These are phyloP conservation scores for carrot (Daucus carota) DNA, from an alignment of 129 eudicot species.

Conservation along the genomic window DNA sequence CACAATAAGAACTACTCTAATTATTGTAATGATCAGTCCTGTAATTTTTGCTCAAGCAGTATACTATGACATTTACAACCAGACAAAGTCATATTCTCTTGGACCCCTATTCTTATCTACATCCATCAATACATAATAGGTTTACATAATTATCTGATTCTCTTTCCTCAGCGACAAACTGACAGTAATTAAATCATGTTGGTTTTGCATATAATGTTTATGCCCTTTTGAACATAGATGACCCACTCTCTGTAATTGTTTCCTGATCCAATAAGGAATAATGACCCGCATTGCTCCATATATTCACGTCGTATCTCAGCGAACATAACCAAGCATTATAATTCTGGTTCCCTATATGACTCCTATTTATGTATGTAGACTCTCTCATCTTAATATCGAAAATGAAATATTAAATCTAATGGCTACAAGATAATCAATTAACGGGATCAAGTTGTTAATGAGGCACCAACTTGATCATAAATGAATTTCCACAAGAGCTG, in stretches of 20 bases:
- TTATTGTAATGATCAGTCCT: not conserved
- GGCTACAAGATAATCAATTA: not conserved
- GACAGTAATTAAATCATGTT: not conserved
- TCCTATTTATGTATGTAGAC: not conserved
- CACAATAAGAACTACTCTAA: not conserved
- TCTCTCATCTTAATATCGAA: not conserved
- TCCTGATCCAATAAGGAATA: not conserved
- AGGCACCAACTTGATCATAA: conserved; percentile 56
- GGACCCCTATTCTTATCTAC: not conserved
- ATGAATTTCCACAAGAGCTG: conserved; percentile 33
- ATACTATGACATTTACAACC: too few species aligned
- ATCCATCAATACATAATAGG: not conserved
- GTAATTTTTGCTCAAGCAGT: too few species aligned
- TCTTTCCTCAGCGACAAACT: not conserved
- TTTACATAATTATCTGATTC: not conserved
- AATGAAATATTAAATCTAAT: not conserved
- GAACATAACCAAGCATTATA: not conserved
- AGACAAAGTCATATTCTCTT: too few species aligned
- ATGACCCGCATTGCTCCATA: not conserved
- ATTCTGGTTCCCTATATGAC: not conserved
- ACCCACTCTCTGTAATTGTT: not conserved
- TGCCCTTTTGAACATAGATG: not conserved
- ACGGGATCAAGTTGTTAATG: not conserved
- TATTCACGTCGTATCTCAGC: not conserved
- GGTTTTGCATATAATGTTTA: not conserved